Evolutionary conservation across 2,329 filamentous ascomycete species (phyloP), one percentile per base, ranked within the genome.

Genomic region (Cladophialophora yegresii): DNA sequence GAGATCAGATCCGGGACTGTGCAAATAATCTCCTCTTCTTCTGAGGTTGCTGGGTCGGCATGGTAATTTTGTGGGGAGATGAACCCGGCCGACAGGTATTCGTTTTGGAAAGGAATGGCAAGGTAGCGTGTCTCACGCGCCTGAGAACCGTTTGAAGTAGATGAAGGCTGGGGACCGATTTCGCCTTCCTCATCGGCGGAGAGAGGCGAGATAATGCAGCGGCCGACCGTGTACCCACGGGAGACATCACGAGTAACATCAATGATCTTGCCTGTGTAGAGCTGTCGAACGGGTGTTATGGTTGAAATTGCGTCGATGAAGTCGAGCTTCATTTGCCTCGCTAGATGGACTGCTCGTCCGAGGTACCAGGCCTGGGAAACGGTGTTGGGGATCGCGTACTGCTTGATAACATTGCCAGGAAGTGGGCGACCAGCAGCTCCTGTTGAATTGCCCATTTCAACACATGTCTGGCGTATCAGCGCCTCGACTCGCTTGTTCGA

Each of bases 231-330:
- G 73, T 76, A 79, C 70, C 72, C 78, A 65, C 49, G 77, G 63
- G 72, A 73, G 36, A 75, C 66, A 56, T 73, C 70, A 22, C 79
- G 73, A 49, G 77, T 76, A 1, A 81, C 79, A 28, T 78, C 78
- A 9, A 80, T 73, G 43, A 81, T 78, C 65, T 81, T 81, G 28
- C 79, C 79, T 43, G 76, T 78, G 71, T 79, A 81, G 1, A 81
- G 70, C 20, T 57, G 23, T 32, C 50, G 53, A 12, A 47, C 50
- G 7, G 58, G 65, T 13, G 63, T 65, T 40, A 65, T 62, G 30
- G 28, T 62, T 16, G 63, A 49, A 30, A 80, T 78, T 4, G 78
- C 77, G 4, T 79, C 71, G 36, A 81, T 76, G 50, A 80, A 78
- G 30, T 74, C 65, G 2, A 63, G 61, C 56, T 75, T 75, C 7